phyloP scores from a whole-genome alignment of 257 asterid genomes.

The Plectranthus barbatus region DNA sequence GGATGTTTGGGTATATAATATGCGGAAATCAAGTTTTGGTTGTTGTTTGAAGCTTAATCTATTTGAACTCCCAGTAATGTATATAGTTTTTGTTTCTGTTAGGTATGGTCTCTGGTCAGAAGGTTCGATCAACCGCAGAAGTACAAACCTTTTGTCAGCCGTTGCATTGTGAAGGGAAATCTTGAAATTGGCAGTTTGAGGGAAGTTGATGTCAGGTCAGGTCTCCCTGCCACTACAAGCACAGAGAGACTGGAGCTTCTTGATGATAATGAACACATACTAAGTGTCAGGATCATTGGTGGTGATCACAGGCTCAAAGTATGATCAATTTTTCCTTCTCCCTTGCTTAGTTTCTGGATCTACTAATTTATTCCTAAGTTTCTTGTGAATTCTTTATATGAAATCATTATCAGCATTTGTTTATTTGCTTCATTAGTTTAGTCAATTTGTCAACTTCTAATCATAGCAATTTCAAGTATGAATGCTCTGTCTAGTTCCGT shows the following conservation, averaged over 20 bases:
- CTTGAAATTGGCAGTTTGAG: slow-evolving; percentile 69
- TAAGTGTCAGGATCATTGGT: slow-evolving; percentile 62
- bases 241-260: slow-evolving; percentile 81
- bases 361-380: neutral
- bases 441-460: neutral
- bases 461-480: neutral
- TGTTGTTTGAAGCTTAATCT: neutral
- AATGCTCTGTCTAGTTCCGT: neutral
- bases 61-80: neutral
- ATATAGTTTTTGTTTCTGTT: slow-evolving; percentile 1
- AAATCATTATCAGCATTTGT: neutral
- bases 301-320: slow-evolving; percentile 81
- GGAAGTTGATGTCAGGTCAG: slow-evolving; percentile 76
- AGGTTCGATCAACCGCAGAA: slow-evolving; percentile 81
- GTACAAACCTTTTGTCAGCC: slow-evolving; percentile 73
- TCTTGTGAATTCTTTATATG: neutral
- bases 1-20: neutral
- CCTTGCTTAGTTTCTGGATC: neutral
- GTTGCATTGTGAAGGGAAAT: slow-evolving; percentile 57
- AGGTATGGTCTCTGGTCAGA: slow-evolving; percentile 87
- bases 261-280: slow-evolving; percentile 68
- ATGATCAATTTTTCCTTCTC: slow-evolving; percentile 10
- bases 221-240: slow-evolving; percentile 89
- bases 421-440: neutral
- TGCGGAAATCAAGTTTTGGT: neutral